Evolutionary conservation across 2,329 filamentous ascomycete genomes (phyloP).

Genomic region (Grosmannia serpens): DNA sequence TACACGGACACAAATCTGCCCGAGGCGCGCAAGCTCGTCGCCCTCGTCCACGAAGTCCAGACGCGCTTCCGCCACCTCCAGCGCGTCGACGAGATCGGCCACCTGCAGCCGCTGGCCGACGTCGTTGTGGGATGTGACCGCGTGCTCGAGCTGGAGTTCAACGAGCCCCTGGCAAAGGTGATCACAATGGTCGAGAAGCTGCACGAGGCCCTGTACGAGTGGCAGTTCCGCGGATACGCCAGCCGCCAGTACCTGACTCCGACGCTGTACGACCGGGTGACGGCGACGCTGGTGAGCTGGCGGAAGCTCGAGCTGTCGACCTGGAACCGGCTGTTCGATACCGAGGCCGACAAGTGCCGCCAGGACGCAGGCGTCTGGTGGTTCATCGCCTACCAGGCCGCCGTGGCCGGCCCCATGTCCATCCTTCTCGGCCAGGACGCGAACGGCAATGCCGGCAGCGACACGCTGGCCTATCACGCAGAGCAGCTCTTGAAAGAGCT

Average conservation of each 20-base stretch:
- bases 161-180: constrained; percentile 75
- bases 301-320: constrained; percentile 81
- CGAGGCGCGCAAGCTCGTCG: constrained; percentile 64
- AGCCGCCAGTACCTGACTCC: constrained; percentile 65
- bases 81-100: constrained; percentile 50
- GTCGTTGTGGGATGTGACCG: constrained; percentile 65
- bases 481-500: constrained; percentile 63
- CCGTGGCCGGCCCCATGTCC: constrained; percentile 62
- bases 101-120: constrained; percentile 68
- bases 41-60: constrained; percentile 57
- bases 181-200: constrained; percentile 81
- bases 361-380: constrained; percentile 84
- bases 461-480: constrained; percentile 47
- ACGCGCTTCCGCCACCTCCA: constrained; percentile 62
- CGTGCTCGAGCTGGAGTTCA: constrained; percentile 62
- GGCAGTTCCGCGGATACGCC: constrained; percentile 79
- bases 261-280: constrained; percentile 63
- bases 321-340: constrained; percentile 80
- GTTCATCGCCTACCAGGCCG: constrained; percentile 88
- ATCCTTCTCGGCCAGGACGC: constrained; percentile 34
- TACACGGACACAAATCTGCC: constrained; percentile 70
- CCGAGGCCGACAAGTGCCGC: constrained; percentile 64
- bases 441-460: not conserved
- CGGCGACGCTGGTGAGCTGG: constrained; percentile 76
- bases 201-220: constrained; percentile 77